Percentiles rank a stretch among this genome's conserved stretches.
Evolutionary conservation across 2,329 filamentous ascomycete species (phyloP).

Genomic region (Keithomyces neogunnii): DNA sequence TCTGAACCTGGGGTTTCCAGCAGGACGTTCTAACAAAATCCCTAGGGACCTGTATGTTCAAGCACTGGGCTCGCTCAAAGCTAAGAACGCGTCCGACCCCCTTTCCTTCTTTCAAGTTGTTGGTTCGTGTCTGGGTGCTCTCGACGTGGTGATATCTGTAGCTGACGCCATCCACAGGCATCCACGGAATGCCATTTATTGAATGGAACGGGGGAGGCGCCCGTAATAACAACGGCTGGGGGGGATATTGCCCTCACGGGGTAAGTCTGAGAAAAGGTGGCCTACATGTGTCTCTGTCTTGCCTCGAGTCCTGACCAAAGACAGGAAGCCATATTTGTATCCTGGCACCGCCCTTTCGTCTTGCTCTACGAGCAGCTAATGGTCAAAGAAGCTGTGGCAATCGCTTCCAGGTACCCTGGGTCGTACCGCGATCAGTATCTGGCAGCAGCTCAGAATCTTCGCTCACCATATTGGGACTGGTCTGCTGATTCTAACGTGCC

Average conservation of each 20-base stretch:
- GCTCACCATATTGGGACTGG: slow-evolving; percentile 50
- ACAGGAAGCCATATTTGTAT: slow-evolving; percentile 39
- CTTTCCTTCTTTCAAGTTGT: slow-evolving; percentile 42
- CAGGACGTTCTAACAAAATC: neutral
- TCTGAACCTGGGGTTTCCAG: neutral
- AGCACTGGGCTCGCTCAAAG: slow-evolving; percentile 35
- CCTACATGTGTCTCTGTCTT: neutral
- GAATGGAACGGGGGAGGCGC: slow-evolving; percentile 34
- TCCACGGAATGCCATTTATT: slow-evolving; percentile 33
- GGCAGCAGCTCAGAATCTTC: slow-evolving; percentile 35
- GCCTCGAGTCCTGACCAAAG: neutral
- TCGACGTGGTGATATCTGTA: neutral
- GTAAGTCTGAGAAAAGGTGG: slow-evolving; percentile 24
- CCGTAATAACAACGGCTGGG: slow-evolving; percentile 19
- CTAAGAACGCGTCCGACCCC: slow-evolving; percentile 29
- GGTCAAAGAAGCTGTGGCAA: slow-evolving; percentile 33
- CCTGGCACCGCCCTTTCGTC: slow-evolving; percentile 50
- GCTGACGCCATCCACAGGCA: slow-evolving; percentile 18
- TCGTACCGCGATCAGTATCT: slow-evolving; percentile 27
- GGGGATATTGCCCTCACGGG: slow-evolving; percentile 38
- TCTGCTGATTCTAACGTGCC: slow-evolving; percentile 34
- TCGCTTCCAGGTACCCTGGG: slow-evolving; percentile 35
- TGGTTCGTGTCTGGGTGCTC: slow-evolving; percentile 22
- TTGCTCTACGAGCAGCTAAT: slow-evolving; percentile 49
- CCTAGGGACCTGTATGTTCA: slow-evolving; percentile 41